Percentiles rank a stretch among this genome's conserved stretches.
Conservation (phyloP, 805 yeast genomes). For the Saturnispora besseyi region DNA sequence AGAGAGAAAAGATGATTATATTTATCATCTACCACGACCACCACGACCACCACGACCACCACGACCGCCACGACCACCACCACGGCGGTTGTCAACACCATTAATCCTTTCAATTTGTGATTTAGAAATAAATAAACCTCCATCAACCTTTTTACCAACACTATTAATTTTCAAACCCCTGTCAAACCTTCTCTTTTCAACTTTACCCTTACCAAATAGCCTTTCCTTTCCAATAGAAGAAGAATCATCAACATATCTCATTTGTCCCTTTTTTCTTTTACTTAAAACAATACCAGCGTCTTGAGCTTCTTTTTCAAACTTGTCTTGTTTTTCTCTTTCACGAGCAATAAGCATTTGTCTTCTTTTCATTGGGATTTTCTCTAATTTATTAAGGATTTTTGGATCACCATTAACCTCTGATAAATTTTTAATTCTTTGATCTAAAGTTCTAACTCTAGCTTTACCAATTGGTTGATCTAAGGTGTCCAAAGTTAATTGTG, state of each 20-base stretch:
- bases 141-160: slow-evolving; percentile 68
- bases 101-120: slow-evolving; percentile 48
- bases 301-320: slow-evolving; percentile 66
- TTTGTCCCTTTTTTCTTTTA: slow-evolving; percentile 55
- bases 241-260: slow-evolving; percentile 44
- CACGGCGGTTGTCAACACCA: slow-evolving; percentile 3
- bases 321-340: slow-evolving; percentile 38
- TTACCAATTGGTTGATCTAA: slow-evolving; percentile 59
- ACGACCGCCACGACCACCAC: not conserved
- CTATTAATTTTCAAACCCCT: slow-evolving; percentile 71
- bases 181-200: slow-evolving; percentile 40
- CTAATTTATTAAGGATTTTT: slow-evolving; percentile 36
- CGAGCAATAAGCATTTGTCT: slow-evolving; percentile 66
- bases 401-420: slow-evolving; percentile 36
- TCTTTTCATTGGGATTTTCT: slow-evolving; percentile 82
- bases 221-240: slow-evolving; percentile 44
- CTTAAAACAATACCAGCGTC: slow-evolving; percentile 89
- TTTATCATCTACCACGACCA: not conserved
- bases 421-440: slow-evolving; percentile 43
- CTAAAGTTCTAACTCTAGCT: slow-evolving; percentile 56
- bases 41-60: not conserved
- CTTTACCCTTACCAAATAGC: slow-evolving; percentile 41
- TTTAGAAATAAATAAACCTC: slow-evolving; percentile 66
- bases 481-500: slow-evolving; percentile 55
- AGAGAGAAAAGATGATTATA: not conserved